phyloP scores from a whole-genome alignment of 192 early-diverging fungal genomes.

The Glomus cerebriforme region DNA sequence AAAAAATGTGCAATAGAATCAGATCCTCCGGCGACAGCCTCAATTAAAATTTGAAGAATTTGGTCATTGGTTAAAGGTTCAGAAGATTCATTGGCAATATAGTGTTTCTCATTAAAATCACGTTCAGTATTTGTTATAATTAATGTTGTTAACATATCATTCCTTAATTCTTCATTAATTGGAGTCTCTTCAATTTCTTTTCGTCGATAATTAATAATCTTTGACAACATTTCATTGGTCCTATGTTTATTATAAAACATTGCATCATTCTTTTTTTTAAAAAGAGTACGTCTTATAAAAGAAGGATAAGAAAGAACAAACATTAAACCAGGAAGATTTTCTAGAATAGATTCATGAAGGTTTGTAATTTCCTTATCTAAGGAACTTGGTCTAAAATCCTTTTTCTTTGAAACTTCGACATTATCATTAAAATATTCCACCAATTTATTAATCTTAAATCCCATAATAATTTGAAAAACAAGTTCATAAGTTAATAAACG shows the following conservation, averaged over 20 bases:
- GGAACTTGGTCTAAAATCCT: background rate
- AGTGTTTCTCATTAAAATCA: background rate
- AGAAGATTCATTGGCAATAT: background rate
- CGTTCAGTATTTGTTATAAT: constrained; percentile 6
- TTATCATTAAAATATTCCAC: background rate
- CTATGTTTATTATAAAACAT: background rate
- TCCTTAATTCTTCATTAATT: background rate
- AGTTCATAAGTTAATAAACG: background rate
- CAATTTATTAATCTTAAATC: background rate
- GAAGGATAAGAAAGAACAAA: background rate
- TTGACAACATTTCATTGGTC: background rate
- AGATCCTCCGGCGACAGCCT: background rate
- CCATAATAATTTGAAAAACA: background rate
- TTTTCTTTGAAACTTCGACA: background rate
- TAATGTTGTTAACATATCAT: constrained; percentile 16
- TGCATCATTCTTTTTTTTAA: background rate
- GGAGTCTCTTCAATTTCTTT: constrained; percentile 2
- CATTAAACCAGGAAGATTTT: background rate
- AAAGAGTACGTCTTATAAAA: background rate
- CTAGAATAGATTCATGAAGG: background rate
- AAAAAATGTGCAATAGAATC: background rate
- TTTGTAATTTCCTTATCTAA: background rate
- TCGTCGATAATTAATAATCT: background rate
- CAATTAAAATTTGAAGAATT: constrained; percentile 1
- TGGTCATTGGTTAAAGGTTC: constrained; percentile 1